phyloP scores from a whole-genome alignment of 1,284 basidiomycete genomes.

The Pseudozyma thailandica region DNA sequence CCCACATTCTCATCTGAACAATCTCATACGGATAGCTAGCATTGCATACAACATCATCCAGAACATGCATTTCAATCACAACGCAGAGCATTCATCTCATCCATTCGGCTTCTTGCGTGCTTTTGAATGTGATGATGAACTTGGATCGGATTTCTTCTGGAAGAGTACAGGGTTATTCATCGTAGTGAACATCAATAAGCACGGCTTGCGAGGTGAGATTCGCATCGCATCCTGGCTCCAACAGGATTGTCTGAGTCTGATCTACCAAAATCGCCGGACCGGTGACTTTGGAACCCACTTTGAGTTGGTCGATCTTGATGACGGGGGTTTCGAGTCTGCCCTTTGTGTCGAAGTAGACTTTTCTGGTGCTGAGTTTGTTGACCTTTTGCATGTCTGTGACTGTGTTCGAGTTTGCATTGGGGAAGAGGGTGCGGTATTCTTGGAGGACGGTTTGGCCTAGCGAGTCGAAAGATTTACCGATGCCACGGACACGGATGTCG shows the following conservation, averaged over 20 bases:
- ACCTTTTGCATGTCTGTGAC: background rate
- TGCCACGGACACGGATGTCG: constrained; percentile 83
- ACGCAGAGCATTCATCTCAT: background rate
- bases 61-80: constrained; percentile 1
- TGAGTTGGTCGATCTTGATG: constrained; percentile 76
- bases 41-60: constrained; percentile 2
- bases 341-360: constrained; percentile 80
- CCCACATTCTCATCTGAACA: constrained; percentile 2
- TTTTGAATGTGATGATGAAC: too few relatives aligned
- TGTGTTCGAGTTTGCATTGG: constrained; percentile 27
- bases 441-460: constrained; percentile 82
- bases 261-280: constrained; percentile 92
- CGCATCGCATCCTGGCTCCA: constrained; percentile 69
- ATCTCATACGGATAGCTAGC: constrained; percentile 1
- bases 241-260: constrained; percentile 87
- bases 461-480: constrained; percentile 87
- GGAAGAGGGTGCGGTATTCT: constrained; percentile 70
- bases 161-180: background rate
- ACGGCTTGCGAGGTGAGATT: constrained; percentile 54
- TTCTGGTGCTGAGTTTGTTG: constrained; percentile 70
- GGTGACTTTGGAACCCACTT: constrained; percentile 76
- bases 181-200: constrained; percentile 53
- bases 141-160: too few relatives aligned
- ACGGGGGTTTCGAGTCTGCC: constrained; percentile 85
- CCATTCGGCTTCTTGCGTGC: too few relatives aligned